Base-by-base conservation (phyloP, 306 rosid species). In the Canavalia ensiformis region DNA sequence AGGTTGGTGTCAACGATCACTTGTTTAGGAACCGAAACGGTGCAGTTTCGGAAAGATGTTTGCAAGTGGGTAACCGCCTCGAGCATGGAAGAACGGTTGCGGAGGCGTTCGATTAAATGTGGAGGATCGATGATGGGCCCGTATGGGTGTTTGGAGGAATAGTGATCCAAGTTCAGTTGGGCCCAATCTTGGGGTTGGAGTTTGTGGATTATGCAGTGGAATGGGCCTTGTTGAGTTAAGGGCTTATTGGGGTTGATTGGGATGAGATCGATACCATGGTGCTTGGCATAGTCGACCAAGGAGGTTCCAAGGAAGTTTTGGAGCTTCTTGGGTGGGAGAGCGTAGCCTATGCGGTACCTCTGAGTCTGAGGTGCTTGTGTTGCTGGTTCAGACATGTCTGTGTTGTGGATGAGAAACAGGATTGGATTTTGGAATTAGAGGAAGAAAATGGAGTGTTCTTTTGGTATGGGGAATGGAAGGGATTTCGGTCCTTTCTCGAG, bases 121-220 rank as follows among this genome's bases (percentile, higher is more conserved):
- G 85, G 78, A 5, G 41, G 68, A 59, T 82, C 86, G 6, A 82
- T 9, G 46, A 82, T 54, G 63, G 28, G n/a, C 6, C 33, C 4
- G 1, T 46, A 4, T 13, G 82, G 82, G 47, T 80, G 0, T 45
- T 25, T 1, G 11, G 68, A 47, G 0, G 64, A 25, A 31, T 75
- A 80, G 4, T 70, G 82, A 12, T 31, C 62, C 50, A 75, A 58
- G 25, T 76, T 62, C 3, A 70, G 75, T 44, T 62, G 49, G 65
- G 71, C 55, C 69, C 79, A 80, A 54, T 69, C 71, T 30, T 65
- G 10, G 9, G 47, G 12, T 34, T 75, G 58, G 11, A 75, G 31
- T 62, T 80, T 84, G 62, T 84, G 84, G 8, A 84, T 51, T 29
- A 84, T n/a, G 51, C 83, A 84, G 34, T 78, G 71, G 5, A 84